Evolutionary conservation across 805 yeast genomes (phyloP).

Genomic region (Hanseniaspora jakobsenii): DNA sequence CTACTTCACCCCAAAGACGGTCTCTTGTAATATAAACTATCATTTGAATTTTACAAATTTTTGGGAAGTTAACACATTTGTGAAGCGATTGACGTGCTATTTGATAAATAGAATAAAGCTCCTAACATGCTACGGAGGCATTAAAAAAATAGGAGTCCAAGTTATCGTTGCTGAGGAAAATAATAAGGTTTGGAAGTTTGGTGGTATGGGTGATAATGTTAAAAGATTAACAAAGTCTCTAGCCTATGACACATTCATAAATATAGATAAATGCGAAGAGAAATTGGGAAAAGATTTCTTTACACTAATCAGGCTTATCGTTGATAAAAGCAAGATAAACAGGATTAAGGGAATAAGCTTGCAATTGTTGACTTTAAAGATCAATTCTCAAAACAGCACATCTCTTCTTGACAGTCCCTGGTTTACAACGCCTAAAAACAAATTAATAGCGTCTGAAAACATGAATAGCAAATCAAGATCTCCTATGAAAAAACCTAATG

Average conservation of each 20-base stretch:
- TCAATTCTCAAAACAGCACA: not conserved
- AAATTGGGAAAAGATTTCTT: conserved; percentile 10
- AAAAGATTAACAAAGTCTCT: not conserved
- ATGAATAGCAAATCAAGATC: no score
- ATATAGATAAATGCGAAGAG: not conserved
- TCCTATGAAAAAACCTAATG: no score
- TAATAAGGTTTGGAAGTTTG: conserved; percentile 5
- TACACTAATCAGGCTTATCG: not conserved
- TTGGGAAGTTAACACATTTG: conserved; percentile 7
- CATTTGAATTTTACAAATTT: conserved; percentile 3
- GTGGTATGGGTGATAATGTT: conserved; percentile 13
- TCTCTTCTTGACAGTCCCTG: not conserved
- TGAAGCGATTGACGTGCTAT: conserved; percentile 7
- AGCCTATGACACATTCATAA: conserved; percentile 4
- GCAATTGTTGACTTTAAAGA: conserved; percentile 3
- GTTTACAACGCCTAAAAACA: no score
- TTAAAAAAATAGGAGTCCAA: conserved; percentile 6
- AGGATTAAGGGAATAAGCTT: conserved; percentile 10
- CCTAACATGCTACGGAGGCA: not conserved
- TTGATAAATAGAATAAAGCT: not conserved
- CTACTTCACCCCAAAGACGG: conserved; percentile 7
- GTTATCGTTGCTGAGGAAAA: conserved; percentile 4
- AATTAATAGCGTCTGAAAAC: no score
- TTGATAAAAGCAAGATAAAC: conserved; percentile 3
- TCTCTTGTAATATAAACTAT: conserved; percentile 7